Conservation (phyloP, 1,139 yeast species). For the Yamadazyma pseudoaaseri region DNA sequence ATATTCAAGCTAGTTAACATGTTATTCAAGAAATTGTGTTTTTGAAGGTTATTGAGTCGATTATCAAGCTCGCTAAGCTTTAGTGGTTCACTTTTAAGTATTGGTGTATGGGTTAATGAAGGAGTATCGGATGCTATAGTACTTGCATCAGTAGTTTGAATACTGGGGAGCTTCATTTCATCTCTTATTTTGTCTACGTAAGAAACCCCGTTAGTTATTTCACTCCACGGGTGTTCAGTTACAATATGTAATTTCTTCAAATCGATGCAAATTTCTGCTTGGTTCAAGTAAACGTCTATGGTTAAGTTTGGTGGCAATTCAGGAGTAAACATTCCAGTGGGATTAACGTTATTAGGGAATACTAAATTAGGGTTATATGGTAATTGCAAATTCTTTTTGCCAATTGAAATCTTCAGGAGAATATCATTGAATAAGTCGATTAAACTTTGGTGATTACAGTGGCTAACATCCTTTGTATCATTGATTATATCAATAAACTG, state of each 20-base stretch:
- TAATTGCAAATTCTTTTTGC: constrained; percentile 38
- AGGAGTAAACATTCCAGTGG: constrained; percentile 30
- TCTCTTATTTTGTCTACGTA: constrained; percentile 43
- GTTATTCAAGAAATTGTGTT: constrained; percentile 19
- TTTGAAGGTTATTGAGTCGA: constrained; percentile 8
- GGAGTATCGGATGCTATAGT: constrained; percentile 4
- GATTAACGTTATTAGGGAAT: constrained; percentile 37
- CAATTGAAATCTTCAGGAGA: constrained; percentile 27
- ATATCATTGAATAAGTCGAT: constrained; percentile 25
- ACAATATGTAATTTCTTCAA: constrained; percentile 37
- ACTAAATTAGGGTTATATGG: constrained; percentile 44
- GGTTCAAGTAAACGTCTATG: constrained; percentile 42
- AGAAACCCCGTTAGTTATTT: constrained; percentile 33
- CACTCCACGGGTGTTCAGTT: constrained; percentile 44
- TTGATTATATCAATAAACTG: constrained; percentile 14
- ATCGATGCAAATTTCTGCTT: constrained; percentile 47
- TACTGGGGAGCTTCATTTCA: constrained; percentile 35
- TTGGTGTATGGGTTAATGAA: constrained; percentile 4
- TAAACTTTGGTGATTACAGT: constrained; percentile 20
- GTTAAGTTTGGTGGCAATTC: constrained; percentile 30
- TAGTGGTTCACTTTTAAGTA: constrained; percentile 8
- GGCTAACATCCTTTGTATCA: constrained; percentile 2
- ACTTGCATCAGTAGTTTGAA: constrained; percentile 4
- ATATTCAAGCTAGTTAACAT: constrained; percentile 31
- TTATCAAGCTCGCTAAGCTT: constrained; percentile 13